Evolutionary conservation across 2,329 filamentous ascomycete genomes (phyloP).

Genomic region (Scorias spongiosa): DNA sequence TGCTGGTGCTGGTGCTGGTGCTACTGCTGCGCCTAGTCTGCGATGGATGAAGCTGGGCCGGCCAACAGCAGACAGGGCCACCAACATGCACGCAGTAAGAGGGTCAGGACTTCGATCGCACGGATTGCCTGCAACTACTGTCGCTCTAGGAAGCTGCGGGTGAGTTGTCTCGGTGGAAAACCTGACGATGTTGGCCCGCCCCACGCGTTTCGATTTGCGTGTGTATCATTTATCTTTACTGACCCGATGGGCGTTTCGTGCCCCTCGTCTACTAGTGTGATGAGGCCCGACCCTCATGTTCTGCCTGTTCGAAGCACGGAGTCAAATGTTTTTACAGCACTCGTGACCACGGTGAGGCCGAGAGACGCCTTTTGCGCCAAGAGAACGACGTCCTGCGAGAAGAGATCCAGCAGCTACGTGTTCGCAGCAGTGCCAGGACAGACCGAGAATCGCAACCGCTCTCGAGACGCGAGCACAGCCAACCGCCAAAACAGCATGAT

Average conservation of each 20-base stretch:
- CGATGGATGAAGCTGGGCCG: too few species aligned
- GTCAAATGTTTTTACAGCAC: neutral
- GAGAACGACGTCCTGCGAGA: neutral
- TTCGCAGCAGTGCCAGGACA: too few species aligned
- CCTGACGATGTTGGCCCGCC: neutral
- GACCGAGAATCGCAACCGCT: too few species aligned
- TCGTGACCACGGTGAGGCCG: neutral
- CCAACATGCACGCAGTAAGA: neutral
- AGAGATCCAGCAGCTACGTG: neutral
- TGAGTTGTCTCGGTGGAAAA: neutral
- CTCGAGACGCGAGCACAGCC: too few species aligned
- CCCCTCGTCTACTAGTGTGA: neutral
- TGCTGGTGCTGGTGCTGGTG: too few species aligned
- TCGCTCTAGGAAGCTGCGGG: neutral
- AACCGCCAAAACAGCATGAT: too few species aligned
- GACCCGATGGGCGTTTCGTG: too few species aligned
- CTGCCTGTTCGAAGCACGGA: neutral
- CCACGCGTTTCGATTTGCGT: neutral
- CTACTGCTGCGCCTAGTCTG: too few species aligned
- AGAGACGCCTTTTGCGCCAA: neutral
- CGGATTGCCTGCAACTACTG: neutral
- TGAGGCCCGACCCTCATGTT: neutral
- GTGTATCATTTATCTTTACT: too few species aligned
- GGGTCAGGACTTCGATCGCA: neutral
- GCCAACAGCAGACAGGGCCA: too few species aligned